Evolutionary conservation across 116 monocot species (phyloP), one percentile per base, ranked within the genome.

Genomic region (Papilionanthe hybrid): DNA sequence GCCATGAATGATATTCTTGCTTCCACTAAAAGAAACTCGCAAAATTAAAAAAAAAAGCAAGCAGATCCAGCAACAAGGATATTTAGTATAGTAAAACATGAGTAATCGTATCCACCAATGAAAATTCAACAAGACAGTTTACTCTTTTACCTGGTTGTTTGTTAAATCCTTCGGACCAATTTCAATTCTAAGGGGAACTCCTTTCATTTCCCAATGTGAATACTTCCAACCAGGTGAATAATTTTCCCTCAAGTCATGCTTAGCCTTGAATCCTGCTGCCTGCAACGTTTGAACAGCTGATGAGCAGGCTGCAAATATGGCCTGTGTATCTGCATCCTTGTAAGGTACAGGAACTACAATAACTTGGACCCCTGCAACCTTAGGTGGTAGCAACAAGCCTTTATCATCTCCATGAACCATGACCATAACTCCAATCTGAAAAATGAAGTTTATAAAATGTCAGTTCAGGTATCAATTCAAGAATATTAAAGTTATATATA

Each of bases 401-500:
- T 99, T 99, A 77, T 94, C 90, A 82, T 99, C 98, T 76, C 98
- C 98, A 83, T 98, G 98, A 76, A 93, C 93, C 98, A 98, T 98
- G 48, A 97, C 92, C 94, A 97, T 94, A 49, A 98, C 94, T 13
- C 98, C 94, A 76, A 98, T 90, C 98, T 99, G 88, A 29, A 84
- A 49, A 75, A 72, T 18, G 30, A 4, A 68, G 9, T 29, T 58
- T 58, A n/a, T 20, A 58, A 22, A 20, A 58, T 58, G 58, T 58
- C 58, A 58, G 20, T 58, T n/a, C 22, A 4, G 4, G 58, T n/a
- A 58, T 58, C 22, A n/a, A 58, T 5, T 58, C 58, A 22, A 58
- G 22, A 20, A 1, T n/a, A 8, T 0, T 6, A 58, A 58, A 58
- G 22, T 20, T 0, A n/a, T n/a, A 5, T n/a, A n/a, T n/a, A n/a